Evolutionary conservation across 352 stramenopile genomes (phyloP), one percentile per base, ranked within the genome.

Genomic region (Pythium brachiatum): DNA sequence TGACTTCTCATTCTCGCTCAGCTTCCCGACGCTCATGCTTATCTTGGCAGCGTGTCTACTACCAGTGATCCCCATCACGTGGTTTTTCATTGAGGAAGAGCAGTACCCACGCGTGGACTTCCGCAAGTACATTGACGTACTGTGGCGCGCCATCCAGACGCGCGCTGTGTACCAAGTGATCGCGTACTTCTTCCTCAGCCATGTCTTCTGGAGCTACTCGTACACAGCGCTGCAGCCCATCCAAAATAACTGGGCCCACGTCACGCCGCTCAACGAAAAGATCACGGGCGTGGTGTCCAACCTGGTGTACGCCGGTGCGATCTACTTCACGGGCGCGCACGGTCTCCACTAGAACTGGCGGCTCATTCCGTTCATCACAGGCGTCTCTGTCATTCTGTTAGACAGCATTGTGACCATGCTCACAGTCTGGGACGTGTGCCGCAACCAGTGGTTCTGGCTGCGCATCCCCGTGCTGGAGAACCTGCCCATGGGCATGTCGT

Each of bases 161-260:
- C 43, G 56, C 8, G 56, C 68, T 25, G 62, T 76, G 55, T 76
- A 71, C 52, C 61, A 70, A 46, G 31, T 76, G 18, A 53, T 68
- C 23, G 41, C 41, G 5, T 77, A 72, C 62, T 60, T 48, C 13
- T 71, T 76, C 27, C 59, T 70, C 43, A 39, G 50, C 16, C 60
- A 54, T 20, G 21, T 74, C n/a, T 72, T 79, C 48, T 52, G 53
- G 18, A 23, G 26, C 16, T 53, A 68, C 21, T 50, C 25, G 18
- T 36, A 55, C 46, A 78, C 70, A 11, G 54, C 70, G 15, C 20
- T 27, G 16, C 27, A 29, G 3, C 63, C 70, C 20, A 64, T 75
- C 23, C 46, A 71, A 16, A 63, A 20, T 8, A 12, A 34, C 25
- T 73, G 57, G 44, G 67, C 53, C 26, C 27, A 58, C 44, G 44